Evolutionary conservation across 225 moss, liverwort and hornwort species (phyloP).

Genomic region (Thuidium tamariscinum): DNA sequence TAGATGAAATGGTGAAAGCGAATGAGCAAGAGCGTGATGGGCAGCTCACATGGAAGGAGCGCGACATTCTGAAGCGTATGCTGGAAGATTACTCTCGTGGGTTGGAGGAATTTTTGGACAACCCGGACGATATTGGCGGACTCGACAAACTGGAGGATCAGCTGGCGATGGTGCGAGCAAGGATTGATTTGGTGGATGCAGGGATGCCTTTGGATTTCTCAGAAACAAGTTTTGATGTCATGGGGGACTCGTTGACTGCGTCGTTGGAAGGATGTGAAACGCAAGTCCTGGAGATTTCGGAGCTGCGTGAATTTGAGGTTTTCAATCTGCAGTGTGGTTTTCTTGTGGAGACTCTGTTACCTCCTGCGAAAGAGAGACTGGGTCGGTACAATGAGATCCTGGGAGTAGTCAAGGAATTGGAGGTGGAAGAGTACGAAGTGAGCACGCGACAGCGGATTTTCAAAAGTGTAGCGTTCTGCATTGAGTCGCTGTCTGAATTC

Average conservation of each 20-base stretch:
- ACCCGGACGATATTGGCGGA: background rate
- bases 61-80: conserved; percentile 21
- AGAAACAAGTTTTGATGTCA: background rate
- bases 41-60: conserved; percentile 16
- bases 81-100: conserved; percentile 30
- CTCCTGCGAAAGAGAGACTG: background rate
- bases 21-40: conserved; percentile 1
- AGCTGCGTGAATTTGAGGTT: background rate
- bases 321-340: conserved; percentile 15
- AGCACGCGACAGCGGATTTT: conserved; percentile 5
- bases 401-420: background rate
- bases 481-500: conserved; percentile 19
- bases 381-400: background rate
- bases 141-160: conserved; percentile 6
- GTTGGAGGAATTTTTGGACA: conserved; percentile 13
- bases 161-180: background rate
- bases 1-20: background rate
- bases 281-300: background rate
- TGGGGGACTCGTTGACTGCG: conserved; percentile 2
- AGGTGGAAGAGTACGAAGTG: background rate
- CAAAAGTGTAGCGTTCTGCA: conserved; percentile 22
- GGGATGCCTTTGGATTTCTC: conserved; percentile 11
- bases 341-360: conserved; percentile 5
- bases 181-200: conserved; percentile 1
- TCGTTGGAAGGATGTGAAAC: conserved; percentile 5